Evolutionary conservation across 176 grass and related monocot species (phyloP), one percentile per base, ranked within the genome.

Genomic region (Microstegium vimineum): DNA sequence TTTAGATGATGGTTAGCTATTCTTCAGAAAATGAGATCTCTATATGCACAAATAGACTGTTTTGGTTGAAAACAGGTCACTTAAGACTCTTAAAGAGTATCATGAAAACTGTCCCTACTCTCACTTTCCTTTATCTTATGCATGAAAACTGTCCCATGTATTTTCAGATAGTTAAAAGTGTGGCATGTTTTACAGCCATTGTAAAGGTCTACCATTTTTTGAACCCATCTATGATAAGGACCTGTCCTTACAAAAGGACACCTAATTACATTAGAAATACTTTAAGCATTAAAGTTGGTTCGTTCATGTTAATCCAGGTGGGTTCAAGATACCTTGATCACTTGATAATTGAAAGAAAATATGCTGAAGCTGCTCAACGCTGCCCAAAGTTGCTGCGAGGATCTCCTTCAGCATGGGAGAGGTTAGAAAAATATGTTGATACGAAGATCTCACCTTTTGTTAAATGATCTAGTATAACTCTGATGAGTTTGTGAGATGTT

Each of bases 301-400:
- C 86, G 3, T 57, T 23, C 54, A 49, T 91, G 43, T 34, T 67
- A 67, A 86, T 54, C 79, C 82, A 98, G 96, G 93, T 99, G 56
- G 96, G 96, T 73, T 89, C 91, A 75, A 92, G 85, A 83, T 99
- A 99, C 80, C 96, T 99, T 80, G 96, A 99, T 88, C 82, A 93
- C 83, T 91, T 99, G 84, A 95, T 99, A 80, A 76, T 99, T 83
- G 91, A 91, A 93, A 93, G 93, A 75, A 99, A 93, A 79, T 95
- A 99, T 67, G 89, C 93, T 79, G 93, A 99, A 88, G 96, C 96
- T 80, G 96, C 96, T 66, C 79, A 88, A 46, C 88, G 90, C 82
- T 99, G 96, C 36, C 93, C 90, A 83, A 99, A 95, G 69, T 83
- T 99, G 85, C 83, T 95, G 52, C 89, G 83, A 51, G 93, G 93